Conservation (phyloP, 768 basidiomycete species). For the Hypholoma fasciculare region DNA sequence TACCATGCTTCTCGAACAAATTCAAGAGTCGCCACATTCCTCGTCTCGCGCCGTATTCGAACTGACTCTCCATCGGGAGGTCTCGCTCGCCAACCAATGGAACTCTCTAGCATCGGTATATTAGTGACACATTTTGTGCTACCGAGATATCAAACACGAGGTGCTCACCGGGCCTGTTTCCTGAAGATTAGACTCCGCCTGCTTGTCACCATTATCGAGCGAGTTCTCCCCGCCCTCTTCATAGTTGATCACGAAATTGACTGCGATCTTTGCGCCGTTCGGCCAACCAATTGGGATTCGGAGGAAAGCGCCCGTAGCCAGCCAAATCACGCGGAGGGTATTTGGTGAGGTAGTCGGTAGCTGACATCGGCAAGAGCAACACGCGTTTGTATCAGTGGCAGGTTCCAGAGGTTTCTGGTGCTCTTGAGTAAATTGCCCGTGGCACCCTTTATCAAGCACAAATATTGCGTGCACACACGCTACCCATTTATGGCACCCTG, state of each 20-base stretch:
- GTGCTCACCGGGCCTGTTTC: constrained; percentile 14
- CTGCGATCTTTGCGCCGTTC: constrained; percentile 16
- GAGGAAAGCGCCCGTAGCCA: constrained; percentile 17
- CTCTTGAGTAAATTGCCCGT: no score
- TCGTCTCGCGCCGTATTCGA: constrained; percentile 18
- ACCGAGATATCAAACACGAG: not conserved
- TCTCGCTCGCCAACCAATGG: constrained; percentile 13
- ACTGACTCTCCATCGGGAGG: constrained; percentile 18
- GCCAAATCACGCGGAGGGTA: constrained; percentile 13
- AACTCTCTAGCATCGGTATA: constrained; percentile 4
- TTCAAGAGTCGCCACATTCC: constrained; percentile 19
- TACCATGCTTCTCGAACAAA: constrained; percentile 17
- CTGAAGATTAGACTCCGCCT: constrained; percentile 12
- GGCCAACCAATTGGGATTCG: constrained; percentile 19
- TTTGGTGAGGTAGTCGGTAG: constrained; percentile 9
- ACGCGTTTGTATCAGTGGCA: no score
- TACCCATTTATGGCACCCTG: no score
- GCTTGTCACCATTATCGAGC: constrained; percentile 16
- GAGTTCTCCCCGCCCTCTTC: constrained; percentile 19
- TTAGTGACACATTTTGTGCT: no score
- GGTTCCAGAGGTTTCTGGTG: no score
- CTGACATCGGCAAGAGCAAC: no score
- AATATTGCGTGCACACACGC: no score
- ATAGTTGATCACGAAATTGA: constrained; percentile 20
- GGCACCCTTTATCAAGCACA: no score